Percentiles rank a stretch among this genome's conserved stretches.
Conservation (phyloP, 2,329 filamentous ascomycete genomes). For the Penicillium sp. region DNA sequence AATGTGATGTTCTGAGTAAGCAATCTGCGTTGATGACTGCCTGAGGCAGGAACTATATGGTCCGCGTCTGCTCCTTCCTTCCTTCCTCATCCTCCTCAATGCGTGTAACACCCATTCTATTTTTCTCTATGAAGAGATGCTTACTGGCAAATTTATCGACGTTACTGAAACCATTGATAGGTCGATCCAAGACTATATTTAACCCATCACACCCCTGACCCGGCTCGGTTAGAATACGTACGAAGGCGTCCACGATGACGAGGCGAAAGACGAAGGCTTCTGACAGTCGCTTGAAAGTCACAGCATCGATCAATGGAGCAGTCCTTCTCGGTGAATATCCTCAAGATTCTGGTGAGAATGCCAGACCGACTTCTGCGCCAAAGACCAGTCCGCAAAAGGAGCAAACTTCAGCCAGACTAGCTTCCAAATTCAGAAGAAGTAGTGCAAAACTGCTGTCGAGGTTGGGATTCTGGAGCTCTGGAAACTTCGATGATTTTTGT, state of each 20-base stretch:
- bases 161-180: not conserved
- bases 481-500: not conserved
- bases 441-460: slow-evolving; percentile 36
- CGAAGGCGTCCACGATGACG: not conserved
- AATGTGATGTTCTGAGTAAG: not conserved
- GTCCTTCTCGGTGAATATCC: slow-evolving; percentile 15
- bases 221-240: not conserved
- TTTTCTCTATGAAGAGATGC: not conserved
- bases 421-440: slow-evolving; percentile 28
- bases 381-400: slow-evolving; percentile 4
- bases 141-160: not conserved
- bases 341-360: slow-evolving; percentile 15
- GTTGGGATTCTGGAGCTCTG: slow-evolving; percentile 25
- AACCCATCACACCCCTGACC: not conserved
- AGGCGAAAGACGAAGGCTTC: slow-evolving; percentile 20
- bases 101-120: no score
- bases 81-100: no score
- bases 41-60: not conserved
- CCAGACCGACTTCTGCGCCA: slow-evolving; percentile 20
- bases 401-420: not conserved
- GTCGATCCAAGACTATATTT: not conserved
- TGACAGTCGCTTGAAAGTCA: slow-evolving; percentile 24
- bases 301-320: slow-evolving; percentile 19
- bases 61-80: not conserved
- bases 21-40: no score